Conservation (phyloP, 805 yeast genomes). For the Yarrowia keelungensis region DNA sequence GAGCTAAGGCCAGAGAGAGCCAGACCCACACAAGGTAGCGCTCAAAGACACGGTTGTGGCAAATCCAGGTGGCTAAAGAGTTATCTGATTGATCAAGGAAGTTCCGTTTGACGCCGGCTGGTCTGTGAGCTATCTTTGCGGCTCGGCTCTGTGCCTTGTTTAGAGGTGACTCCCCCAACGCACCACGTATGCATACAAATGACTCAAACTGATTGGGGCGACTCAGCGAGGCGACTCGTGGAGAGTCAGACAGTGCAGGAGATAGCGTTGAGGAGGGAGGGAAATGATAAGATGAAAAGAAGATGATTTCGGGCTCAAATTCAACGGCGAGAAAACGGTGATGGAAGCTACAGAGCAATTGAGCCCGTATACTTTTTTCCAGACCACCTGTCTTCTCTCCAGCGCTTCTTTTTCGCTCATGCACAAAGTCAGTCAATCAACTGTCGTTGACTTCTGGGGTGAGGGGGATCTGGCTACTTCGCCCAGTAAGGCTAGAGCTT, state of each 20-base stretch:
- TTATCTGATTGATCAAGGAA: not conserved
- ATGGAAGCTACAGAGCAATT: not conserved
- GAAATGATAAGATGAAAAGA: not conserved
- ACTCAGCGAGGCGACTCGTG: slow-evolving; percentile 14
- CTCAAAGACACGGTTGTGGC: not conserved
- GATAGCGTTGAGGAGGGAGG: slow-evolving; percentile 4
- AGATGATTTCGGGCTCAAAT: not conserved
- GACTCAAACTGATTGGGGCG: slow-evolving; percentile 29
- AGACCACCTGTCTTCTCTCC: not conserved
- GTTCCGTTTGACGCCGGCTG: too few species aligned
- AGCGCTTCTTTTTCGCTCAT: slow-evolving; percentile 4
- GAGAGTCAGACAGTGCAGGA: slow-evolving; percentile 30
- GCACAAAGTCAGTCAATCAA: slow-evolving; percentile 1
- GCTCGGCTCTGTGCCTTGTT: not conserved
- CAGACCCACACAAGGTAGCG: not conserved
- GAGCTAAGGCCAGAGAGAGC: slow-evolving; percentile 1
- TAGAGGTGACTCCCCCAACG: slow-evolving; percentile 19
- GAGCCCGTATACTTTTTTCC: not conserved
- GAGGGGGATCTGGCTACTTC: not conserved
- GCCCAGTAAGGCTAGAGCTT: slow-evolving; percentile 3
- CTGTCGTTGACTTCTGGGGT: slow-evolving; percentile 15
- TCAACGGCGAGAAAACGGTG: not conserved
- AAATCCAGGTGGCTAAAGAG: too few species aligned
- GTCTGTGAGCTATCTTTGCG: too few species aligned
- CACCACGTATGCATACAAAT: slow-evolving; percentile 21